Conservation (phyloP, 2,329 filamentous ascomycete genomes). For the Aspergillus pseudoviridinutans region DNA sequence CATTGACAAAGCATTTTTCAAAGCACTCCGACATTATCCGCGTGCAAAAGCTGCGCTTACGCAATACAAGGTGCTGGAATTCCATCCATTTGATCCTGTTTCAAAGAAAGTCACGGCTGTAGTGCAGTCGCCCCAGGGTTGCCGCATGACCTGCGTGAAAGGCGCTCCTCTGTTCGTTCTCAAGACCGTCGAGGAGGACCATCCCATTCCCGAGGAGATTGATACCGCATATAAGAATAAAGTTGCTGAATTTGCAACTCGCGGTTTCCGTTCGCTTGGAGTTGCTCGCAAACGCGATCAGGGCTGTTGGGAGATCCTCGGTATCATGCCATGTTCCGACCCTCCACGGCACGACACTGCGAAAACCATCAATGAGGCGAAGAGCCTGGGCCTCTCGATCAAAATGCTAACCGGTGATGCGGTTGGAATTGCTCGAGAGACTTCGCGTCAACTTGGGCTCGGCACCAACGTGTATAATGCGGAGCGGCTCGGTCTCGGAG, state of each 20-base stretch:
- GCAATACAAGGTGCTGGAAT: slow-evolving; percentile 81
- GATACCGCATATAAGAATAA: slow-evolving; percentile 87
- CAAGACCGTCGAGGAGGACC: slow-evolving; percentile 81
- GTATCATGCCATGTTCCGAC: slow-evolving; percentile 92
- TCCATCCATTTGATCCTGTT: slow-evolving; percentile 86
- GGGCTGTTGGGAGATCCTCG: slow-evolving; percentile 82
- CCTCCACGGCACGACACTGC: slow-evolving; percentile 87
- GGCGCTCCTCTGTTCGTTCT: slow-evolving; percentile 84
- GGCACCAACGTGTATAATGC: slow-evolving; percentile 93
- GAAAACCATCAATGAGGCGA: slow-evolving; percentile 85
- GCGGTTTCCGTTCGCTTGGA: slow-evolving; percentile 91
- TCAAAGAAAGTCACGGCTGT: slow-evolving; percentile 88
- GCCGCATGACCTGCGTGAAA: slow-evolving; percentile 85
- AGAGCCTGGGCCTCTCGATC: slow-evolving; percentile 80
- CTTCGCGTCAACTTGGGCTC: slow-evolving; percentile 83
- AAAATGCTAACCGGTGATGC: slow-evolving; percentile 97
- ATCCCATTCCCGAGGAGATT: slow-evolving; percentile 70
- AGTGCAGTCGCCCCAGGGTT: slow-evolving; percentile 77
- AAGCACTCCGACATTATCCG: slow-evolving; percentile 77
- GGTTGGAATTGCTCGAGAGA: slow-evolving; percentile 88
- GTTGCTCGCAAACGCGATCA: slow-evolving; percentile 84
- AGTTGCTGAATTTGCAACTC: slow-evolving; percentile 83
- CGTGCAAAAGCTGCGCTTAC: slow-evolving; percentile 73
- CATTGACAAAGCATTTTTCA: slow-evolving; percentile 92
- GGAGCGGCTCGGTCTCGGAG: slow-evolving; percentile 84